Percentiles rank a stretch among this genome's conserved stretches.
Conservation (phyloP, 148 eudicot genomes). For the Cornus kousa region DNA sequence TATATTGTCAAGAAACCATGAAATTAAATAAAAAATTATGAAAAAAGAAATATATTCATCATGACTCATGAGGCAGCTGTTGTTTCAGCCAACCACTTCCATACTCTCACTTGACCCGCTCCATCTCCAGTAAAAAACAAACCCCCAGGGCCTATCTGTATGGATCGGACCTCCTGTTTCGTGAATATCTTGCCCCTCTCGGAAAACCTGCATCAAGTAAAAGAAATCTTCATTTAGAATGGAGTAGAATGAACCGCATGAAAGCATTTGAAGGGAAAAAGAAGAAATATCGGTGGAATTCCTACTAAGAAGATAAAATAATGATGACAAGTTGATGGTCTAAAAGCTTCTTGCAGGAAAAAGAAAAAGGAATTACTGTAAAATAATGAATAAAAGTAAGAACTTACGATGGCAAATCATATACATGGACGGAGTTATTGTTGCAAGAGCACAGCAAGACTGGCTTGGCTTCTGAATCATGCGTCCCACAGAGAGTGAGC, state of each 20-base stretch:
- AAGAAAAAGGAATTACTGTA: too few species aligned
- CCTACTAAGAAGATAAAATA: neutral
- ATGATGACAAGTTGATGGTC: too few species aligned
- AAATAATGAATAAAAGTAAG: neutral
- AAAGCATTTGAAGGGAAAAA: neutral
- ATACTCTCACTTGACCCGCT: conserved; percentile 81
- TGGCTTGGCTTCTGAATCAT: conserved; percentile 84
- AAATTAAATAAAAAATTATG: neutral
- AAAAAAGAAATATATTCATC: too few species aligned
- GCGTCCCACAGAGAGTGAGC: conserved; percentile 85
- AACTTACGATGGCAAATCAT: conserved; percentile 96
- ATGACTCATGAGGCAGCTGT: conserved; percentile 22
- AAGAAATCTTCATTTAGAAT: conserved; percentile 3
- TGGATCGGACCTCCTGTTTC: conserved; percentile 64
- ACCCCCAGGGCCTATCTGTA: conserved; percentile 70
- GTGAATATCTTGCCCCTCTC: conserved; percentile 83
- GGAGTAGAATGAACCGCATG: neutral
- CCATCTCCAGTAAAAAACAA: conserved; percentile 86
- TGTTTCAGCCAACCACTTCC: conserved; percentile 66
- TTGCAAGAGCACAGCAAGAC: conserved; percentile 81
- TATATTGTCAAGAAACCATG: conserved; percentile 1
- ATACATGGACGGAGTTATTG: conserved; percentile 74
- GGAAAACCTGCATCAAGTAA: conserved; percentile 43
- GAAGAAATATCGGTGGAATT: neutral
- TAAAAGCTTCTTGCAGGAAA: too few species aligned